phyloP scores from a whole-genome alignment of 2,329 filamentous ascomycete genomes.

The Pyrenochaeta sp. region DNA sequence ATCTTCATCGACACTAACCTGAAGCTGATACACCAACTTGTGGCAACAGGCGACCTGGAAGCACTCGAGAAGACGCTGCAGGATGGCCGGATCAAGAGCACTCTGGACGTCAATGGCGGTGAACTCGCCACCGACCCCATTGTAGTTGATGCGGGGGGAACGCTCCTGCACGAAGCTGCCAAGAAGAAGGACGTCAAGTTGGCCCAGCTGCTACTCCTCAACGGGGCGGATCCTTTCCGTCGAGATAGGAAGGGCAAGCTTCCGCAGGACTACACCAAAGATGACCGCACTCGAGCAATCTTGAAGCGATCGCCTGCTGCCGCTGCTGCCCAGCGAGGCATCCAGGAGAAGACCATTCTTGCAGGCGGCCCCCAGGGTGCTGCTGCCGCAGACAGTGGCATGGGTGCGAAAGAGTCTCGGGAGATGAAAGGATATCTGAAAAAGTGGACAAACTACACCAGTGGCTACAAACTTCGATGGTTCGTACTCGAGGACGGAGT shows the following conservation, averaged over 20 bases:
- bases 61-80: constrained; percentile 80
- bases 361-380: constrained; percentile 71
- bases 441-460: constrained; percentile 99
- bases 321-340: constrained; percentile 89
- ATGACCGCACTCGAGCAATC: constrained; percentile 86
- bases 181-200: constrained; percentile 85
- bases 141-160: constrained; percentile 85
- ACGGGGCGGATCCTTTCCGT: constrained; percentile 94
- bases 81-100: constrained; percentile 83
- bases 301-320: constrained; percentile 94
- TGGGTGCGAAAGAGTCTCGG: constrained; percentile 82
- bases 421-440: constrained; percentile 99
- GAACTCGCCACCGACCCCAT: constrained; percentile 83
- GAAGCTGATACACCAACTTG: constrained; percentile 81
- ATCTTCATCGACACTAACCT: constrained; percentile 89
- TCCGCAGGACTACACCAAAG: constrained; percentile 94
- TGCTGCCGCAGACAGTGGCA: constrained; percentile 64
- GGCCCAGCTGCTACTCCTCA: constrained; percentile 87
- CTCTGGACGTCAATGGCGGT: constrained; percentile 89
- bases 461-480: constrained; percentile 95
- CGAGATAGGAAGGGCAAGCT: constrained; percentile 94
- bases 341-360: constrained; percentile 96
- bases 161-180: constrained; percentile 90
- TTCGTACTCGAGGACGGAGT: constrained; percentile 98
- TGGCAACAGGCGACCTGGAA: constrained; percentile 76